These are phyloP conservation scores for Lonicera japonica DNA, from an alignment of 129 eudicot genomes.

Conservation along the genomic window DNA sequence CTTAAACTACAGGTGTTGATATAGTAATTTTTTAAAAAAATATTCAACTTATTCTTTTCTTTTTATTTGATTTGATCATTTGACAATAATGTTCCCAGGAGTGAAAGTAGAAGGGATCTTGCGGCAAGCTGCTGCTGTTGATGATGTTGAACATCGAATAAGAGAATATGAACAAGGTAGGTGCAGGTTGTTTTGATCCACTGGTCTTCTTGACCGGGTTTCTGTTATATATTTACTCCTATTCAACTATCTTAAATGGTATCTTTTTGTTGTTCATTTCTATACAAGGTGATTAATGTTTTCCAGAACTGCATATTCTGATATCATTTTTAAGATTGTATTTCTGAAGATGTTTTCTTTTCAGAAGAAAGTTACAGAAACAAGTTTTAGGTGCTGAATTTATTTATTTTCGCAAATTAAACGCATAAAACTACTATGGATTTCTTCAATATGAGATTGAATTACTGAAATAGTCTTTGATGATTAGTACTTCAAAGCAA, in stretches of 20 bases:
- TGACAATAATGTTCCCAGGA: slow-evolving; percentile 42
- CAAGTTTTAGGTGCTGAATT: not conserved
- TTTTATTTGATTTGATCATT: slow-evolving; percentile 11
- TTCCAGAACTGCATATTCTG: not conserved
- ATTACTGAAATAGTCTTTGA: not conserved
- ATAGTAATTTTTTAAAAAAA: not conserved
- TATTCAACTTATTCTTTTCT: not conserved
- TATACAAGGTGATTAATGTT: not conserved
- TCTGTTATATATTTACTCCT: too few species aligned
- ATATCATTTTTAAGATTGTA: not conserved
- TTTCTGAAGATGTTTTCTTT: not conserved
- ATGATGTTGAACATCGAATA: slow-evolving; percentile 79
- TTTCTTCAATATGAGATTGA: not conserved
- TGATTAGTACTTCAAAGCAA: not conserved
- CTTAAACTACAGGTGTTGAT: not conserved
- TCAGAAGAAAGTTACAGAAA: not conserved
- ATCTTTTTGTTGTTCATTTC: not conserved
- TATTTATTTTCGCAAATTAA: not conserved
- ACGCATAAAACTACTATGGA: not conserved
- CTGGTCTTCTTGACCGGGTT: too few species aligned
- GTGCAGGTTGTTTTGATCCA: slow-evolving; percentile 7
- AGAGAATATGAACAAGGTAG: slow-evolving; percentile 88
- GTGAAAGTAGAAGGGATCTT: slow-evolving; percentile 87
- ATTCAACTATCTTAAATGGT: too few species aligned
- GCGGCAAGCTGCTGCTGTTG: slow-evolving; percentile 99